Base-by-base conservation (phyloP, 2,329 filamentous ascomycete genomes). In the Trichoderma guizhouense region DNA sequence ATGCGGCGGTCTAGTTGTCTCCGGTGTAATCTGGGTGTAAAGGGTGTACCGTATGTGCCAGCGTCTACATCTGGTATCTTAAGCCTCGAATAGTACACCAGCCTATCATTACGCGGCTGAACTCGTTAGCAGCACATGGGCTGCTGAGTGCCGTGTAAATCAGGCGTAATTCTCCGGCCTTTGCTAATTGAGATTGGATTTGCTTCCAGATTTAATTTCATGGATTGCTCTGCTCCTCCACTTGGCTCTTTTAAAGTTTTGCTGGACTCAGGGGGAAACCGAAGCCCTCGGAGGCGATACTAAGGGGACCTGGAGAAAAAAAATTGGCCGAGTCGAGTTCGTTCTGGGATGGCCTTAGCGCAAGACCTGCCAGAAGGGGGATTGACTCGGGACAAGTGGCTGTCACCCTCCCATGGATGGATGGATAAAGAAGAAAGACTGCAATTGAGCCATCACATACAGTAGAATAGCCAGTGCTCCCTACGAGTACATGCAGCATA, bases 311-410 rank as follows among this genome's bases (percentile, higher is more conserved):
- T n/a, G n/a, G 51, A 64, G 5, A 43, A 55, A 24, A 26, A 28
- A 28, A 69, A 53, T 69, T 62, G 67, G 57, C 67, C 67, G 67
- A 69, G 39, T 51, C 67, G 64, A 58, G 64, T 57, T 7, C 26
- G 1, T 55, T 57, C 30, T 28, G 30, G 30, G 57, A 60, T 26
- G 30, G 28, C 47, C 24, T 34, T 69, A 58, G 58, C 57, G 64
- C 63, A 57, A 63, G 34, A 51, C 61, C 61, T 71, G 61, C 60
- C 60, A 71, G 63, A 34, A 32, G 32, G 53, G 53, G 61, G 61
- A 51, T 61, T 69, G 66, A 69, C 66, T 69, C 66, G 55, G 28
- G 28, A 51, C 28, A 34, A 60, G 53, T 51, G 12, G 32, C 43
- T 28, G 36, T 60, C 36, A 47, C 65, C 21, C 43, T 21, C n/a